Evolutionary conservation across 2,329 filamentous ascomycete genomes (phyloP).

Genomic region (Monilinia aucupariae): DNA sequence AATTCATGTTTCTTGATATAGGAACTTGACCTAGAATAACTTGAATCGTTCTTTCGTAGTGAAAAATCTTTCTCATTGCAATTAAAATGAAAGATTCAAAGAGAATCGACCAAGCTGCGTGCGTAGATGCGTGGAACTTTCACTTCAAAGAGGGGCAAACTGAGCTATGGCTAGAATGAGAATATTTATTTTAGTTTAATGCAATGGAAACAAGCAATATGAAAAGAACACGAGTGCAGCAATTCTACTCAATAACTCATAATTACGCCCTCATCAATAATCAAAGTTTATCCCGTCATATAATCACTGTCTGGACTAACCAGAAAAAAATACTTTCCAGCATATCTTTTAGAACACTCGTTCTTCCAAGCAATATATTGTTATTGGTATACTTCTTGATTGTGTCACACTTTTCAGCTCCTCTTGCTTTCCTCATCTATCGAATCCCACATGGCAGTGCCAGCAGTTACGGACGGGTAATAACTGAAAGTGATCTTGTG

Average conservation of each 20-base stretch:
- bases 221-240: not conserved
- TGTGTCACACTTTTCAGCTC: constrained; percentile 46
- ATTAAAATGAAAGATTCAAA: not conserved
- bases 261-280: constrained; percentile 42
- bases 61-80: not conserved
- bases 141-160: not conserved
- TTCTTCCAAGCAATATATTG: constrained; percentile 51
- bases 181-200: not conserved
- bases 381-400: constrained; percentile 51
- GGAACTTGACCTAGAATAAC: not conserved
- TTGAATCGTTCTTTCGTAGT: not conserved
- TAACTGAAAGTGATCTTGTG: constrained; percentile 63
- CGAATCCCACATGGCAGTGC: constrained; percentile 62
- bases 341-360: constrained; percentile 58
- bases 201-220: not conserved
- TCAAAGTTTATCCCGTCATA: constrained; percentile 59
- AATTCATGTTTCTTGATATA: not conserved
- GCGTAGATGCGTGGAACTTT: not conserved
- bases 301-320: constrained; percentile 55
- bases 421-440: constrained; percentile 54
- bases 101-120: not conserved
- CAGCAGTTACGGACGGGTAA: constrained; percentile 62
- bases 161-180: not conserved
- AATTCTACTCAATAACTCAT: constrained; percentile 18
- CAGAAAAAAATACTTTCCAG: constrained; percentile 56